Evolutionary conservation across 1,284 basidiomycete species (phyloP).

Genomic region (Austroboletus novae-zelandiae): DNA sequence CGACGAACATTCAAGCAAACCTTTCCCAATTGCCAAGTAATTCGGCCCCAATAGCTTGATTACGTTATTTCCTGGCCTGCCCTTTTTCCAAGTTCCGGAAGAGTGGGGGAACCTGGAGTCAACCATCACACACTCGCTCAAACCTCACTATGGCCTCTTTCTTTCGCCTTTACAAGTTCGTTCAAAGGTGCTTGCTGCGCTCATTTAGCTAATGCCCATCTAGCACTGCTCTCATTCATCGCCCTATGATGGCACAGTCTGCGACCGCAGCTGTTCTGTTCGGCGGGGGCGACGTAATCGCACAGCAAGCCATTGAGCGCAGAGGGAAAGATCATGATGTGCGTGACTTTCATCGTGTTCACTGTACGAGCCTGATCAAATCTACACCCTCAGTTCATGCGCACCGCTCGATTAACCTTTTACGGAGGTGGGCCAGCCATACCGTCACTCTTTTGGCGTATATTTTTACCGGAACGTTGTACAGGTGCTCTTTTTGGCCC

Average conservation of each 20-base stretch:
- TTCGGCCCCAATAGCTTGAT: no score
- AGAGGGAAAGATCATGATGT: conserved; percentile 70
- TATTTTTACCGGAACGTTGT: not conserved
- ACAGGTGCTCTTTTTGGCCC: conserved; percentile 69
- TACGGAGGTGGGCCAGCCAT: conserved; percentile 59
- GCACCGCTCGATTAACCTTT: conserved; percentile 70
- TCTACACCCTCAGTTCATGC: conserved; percentile 46
- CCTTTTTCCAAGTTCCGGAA: no score
- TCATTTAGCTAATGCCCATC: conserved; percentile 4
- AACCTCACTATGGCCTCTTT: conserved; percentile 24
- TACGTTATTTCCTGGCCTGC: no score
- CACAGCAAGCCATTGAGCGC: conserved; percentile 78
- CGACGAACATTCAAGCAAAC: no score
- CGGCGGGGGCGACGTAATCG: conserved; percentile 77
- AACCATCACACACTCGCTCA: not conserved
- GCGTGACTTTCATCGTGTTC: conserved; percentile 23
- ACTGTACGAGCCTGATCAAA: not conserved
- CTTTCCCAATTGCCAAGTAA: no score
- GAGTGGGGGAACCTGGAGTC: not conserved
- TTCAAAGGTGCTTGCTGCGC: not conserved
- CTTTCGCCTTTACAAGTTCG: conserved; percentile 32
- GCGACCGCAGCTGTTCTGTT: conserved; percentile 68
- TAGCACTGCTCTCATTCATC: conserved; percentile 59
- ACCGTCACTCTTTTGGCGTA: conserved; percentile 1
- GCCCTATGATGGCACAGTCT: conserved; percentile 66